Evolutionary conservation across 1,139 yeast species (phyloP).

Genomic region (Lodderomyces margitis): DNA sequence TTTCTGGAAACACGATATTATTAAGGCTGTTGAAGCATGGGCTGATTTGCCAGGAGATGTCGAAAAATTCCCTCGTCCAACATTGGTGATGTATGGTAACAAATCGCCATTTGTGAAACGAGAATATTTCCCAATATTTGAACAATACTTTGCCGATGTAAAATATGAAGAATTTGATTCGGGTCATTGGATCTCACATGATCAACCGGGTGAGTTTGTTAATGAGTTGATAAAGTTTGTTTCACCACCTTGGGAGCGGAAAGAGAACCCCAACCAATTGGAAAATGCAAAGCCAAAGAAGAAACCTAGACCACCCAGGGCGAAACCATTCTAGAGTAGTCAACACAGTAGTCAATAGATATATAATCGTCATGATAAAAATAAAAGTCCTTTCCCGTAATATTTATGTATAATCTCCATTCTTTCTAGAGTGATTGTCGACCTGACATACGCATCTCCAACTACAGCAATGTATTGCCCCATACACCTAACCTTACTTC

Average conservation of each 20-base stretch:
- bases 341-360: too few species aligned
- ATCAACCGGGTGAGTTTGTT: slow-evolving; percentile 38
- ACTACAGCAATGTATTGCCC: too few species aligned
- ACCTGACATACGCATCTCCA: too few species aligned
- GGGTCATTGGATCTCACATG: slow-evolving; percentile 48
- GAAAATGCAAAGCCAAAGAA: slow-evolving; percentile 1
- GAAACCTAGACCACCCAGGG: background rate
- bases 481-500: too few species aligned
- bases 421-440: too few species aligned
- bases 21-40: slow-evolving; percentile 42
- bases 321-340: background rate
- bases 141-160: slow-evolving; percentile 34
- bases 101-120: slow-evolving; percentile 39
- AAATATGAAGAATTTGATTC: slow-evolving; percentile 33
- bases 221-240: slow-evolving; percentile 22
- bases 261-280: background rate
- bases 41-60: slow-evolving; percentile 28
- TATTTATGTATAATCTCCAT: too few species aligned
- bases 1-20: slow-evolving; percentile 26
- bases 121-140: slow-evolving; percentile 28
- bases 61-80: slow-evolving; percentile 32
- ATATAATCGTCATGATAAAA: too few species aligned
- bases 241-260: slow-evolving; percentile 2
- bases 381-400: too few species aligned
- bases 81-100: slow-evolving; percentile 41